These are phyloP conservation scores for Phytopythium chamaehyphon DNA, from an alignment of 352 stramenopile species.

Conservation along the genomic window DNA sequence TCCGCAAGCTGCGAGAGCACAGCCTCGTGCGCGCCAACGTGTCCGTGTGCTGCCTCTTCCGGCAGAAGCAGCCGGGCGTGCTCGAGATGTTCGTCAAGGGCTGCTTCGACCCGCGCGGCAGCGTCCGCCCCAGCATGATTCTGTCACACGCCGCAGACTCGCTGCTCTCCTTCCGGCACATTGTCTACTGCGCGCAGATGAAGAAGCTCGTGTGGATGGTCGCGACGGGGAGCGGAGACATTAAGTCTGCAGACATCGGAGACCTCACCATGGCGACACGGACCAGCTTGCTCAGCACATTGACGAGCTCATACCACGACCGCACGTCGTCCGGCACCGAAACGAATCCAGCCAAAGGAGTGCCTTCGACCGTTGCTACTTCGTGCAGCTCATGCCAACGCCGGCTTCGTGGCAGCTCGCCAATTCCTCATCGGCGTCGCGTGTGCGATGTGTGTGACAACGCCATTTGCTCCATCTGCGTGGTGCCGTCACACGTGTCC, in stretches of 20 bases:
- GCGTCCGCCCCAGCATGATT: constrained; percentile 16
- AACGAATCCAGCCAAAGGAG: constrained; percentile 2
- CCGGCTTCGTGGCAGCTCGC: background rate
- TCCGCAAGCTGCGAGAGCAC: constrained; percentile 27
- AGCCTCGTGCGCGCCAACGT: constrained; percentile 38
- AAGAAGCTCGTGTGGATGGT: constrained; percentile 66
- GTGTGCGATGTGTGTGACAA: constrained; percentile 4
- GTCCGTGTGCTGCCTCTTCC: constrained; percentile 32
- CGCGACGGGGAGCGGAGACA: background rate
- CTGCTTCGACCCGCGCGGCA: constrained; percentile 20
- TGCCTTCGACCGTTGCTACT: constrained; percentile 1
- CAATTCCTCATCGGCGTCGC: background rate
- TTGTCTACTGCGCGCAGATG: constrained; percentile 43
- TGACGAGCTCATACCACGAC: constrained; percentile 8
- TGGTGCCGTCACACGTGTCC: background rate
- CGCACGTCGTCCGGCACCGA: constrained; percentile 2
- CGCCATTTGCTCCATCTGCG: constrained; percentile 3
- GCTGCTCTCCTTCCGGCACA: constrained; percentile 26
- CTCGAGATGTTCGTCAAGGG: constrained; percentile 34
- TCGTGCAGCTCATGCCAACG: constrained; percentile 17
- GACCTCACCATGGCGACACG: background rate
- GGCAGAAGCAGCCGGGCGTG: constrained; percentile 21
- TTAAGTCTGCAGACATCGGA: background rate
- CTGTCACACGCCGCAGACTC: constrained; percentile 23
- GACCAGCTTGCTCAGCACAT: constrained; percentile 4